Conservation (phyloP, 345 rosid species). For the Angophora floribunda region DNA sequence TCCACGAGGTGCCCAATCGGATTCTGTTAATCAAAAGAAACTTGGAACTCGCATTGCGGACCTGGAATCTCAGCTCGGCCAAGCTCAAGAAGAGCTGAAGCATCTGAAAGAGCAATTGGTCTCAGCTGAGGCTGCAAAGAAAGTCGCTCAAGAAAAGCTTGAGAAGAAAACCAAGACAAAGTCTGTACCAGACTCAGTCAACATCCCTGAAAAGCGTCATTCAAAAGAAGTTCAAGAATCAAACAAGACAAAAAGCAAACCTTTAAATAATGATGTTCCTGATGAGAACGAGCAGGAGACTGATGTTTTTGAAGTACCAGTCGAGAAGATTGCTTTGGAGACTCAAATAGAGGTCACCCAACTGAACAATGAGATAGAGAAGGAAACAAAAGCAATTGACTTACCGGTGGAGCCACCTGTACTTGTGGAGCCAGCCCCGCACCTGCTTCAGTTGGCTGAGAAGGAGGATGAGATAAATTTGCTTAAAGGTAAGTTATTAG, state of each 20-base stretch:
- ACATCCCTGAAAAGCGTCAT: slow-evolving; percentile 4
- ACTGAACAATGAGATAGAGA: slow-evolving; percentile 1
- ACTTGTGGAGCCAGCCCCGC: slow-evolving; percentile 18
- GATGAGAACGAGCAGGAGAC: slow-evolving; percentile 44
- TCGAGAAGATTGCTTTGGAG: slow-evolving; percentile 19
- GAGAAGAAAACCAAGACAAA: slow-evolving; percentile 48
- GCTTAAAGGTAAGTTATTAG: slow-evolving; percentile 47
- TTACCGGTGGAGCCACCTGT: slow-evolving; percentile 2
- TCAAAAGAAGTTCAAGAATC: slow-evolving; percentile 8
- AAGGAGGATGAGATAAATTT: slow-evolving; percentile 45
- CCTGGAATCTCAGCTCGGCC: slow-evolving; percentile 87
- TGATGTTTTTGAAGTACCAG: slow-evolving; percentile 66
- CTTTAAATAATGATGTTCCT: slow-evolving; percentile 23
- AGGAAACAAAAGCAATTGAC: slow-evolving; percentile 7
- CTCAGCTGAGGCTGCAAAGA: slow-evolving; percentile 82
- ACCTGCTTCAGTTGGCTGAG: slow-evolving; percentile 18
- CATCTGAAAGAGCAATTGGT: slow-evolving; percentile 61
- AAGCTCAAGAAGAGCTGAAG: slow-evolving; percentile 88
- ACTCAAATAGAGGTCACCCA: slow-evolving; percentile 3
- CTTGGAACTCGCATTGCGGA: slow-evolving; percentile 77
- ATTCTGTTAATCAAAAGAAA: slow-evolving; percentile 59
- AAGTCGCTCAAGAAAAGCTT: slow-evolving; percentile 54
- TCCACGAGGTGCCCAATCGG: slow-evolving; percentile 60
- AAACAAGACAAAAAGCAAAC: slow-evolving; percentile 2
- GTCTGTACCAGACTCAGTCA: not conserved